Base-by-base conservation (phyloP, 2,329 filamentous ascomycete species). In the Paecilomyces sp. region DNA sequence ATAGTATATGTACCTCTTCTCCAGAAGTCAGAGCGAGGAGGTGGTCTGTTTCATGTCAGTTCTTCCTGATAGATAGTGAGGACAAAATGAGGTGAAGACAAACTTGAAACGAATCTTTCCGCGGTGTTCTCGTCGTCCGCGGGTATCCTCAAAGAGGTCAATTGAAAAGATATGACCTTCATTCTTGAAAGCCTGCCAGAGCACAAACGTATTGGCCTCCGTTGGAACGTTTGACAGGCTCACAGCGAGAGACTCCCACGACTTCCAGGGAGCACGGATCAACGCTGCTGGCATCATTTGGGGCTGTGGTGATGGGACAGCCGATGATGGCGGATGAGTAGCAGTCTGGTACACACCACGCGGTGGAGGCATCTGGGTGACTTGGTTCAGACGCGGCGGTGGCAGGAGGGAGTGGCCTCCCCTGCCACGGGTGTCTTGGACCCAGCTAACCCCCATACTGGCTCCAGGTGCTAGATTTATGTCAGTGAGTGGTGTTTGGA, bases 151-250 rank as follows among this genome's bases (percentile, higher is more conserved):
- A 55, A 77, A 80, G 1, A 89, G 75, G 13, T 88, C 83, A 36
- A 90, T 83, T 36, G 74, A 81, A 2, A 72, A 72, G 12, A 90
- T 78, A 5, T 74, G 74, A 0, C 87, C 86, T 60, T 85, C 76
- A 0, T 65, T 61, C 1, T 74, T 70, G 62, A 91, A 83, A 18
- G 79, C 79, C 2, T 76, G 67, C 70, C 81, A 85, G 1, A 90
- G 64, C 3, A 67, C 68, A 7, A 69, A 67, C 0, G 77, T 77
- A 30, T 65, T 75, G 7, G 68, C 66, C 24, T 71, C 66, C 6
- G 55, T 51, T 0, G 79, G 77, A 3, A 81, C 57, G 4, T 67
- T 66, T 2, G 55, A 61, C 9, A 81, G 54, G 22, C 60, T 70
- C n/a, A 80, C 58, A 3, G 68, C 69, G 8, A 80, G 62, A 0